A percentile compares a stretch with the other conserved stretches of the same genome.
Conservation (phyloP, 73 alveolate species). For the Urostyla sp. region DNA sequence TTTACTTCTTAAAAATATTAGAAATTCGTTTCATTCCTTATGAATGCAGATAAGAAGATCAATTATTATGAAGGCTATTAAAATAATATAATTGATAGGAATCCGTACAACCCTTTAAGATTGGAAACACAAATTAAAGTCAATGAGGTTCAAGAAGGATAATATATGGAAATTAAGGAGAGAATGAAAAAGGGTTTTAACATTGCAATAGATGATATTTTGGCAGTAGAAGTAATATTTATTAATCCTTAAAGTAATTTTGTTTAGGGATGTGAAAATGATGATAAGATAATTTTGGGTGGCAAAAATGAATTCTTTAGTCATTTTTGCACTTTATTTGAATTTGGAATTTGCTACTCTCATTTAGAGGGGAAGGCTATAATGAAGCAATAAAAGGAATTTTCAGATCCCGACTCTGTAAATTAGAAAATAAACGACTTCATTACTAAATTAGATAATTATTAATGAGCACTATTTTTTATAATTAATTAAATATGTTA, state of each 20-base stretch:
- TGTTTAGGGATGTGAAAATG: conserved; percentile 52
- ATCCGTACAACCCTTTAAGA: conserved; percentile 58
- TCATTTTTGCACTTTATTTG: conserved; percentile 61
- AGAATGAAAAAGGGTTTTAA: neutral
- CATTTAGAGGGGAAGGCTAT: neutral
- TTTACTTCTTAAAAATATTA: neutral
- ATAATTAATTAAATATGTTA: conserved; percentile 57
- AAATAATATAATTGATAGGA: neutral
- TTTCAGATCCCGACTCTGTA: conserved; percentile 19
- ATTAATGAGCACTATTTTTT: too few species aligned
- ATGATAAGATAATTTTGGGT: conserved; percentile 58
- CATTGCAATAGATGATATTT: conserved; percentile 22
- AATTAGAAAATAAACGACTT: conserved; percentile 44
- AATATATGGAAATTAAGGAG: conserved; percentile 18
- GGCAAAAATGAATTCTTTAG: conserved; percentile 42
- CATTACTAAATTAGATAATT: conserved; percentile 40
- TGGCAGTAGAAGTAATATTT: conserved; percentile 33
- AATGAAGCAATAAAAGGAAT: conserved; percentile 13
- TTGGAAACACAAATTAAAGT: conserved; percentile 34
- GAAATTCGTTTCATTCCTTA: conserved; percentile 53
- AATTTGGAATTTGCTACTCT: conserved; percentile 45
- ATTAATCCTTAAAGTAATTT: neutral
- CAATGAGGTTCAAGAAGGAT: conserved; percentile 24
- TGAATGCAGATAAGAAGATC: conserved; percentile 44
- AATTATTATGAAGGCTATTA: conserved; percentile 42